Base-by-base conservation (phyloP, 352 stramenopile genomes). In the Peronospora tabacina region DNA sequence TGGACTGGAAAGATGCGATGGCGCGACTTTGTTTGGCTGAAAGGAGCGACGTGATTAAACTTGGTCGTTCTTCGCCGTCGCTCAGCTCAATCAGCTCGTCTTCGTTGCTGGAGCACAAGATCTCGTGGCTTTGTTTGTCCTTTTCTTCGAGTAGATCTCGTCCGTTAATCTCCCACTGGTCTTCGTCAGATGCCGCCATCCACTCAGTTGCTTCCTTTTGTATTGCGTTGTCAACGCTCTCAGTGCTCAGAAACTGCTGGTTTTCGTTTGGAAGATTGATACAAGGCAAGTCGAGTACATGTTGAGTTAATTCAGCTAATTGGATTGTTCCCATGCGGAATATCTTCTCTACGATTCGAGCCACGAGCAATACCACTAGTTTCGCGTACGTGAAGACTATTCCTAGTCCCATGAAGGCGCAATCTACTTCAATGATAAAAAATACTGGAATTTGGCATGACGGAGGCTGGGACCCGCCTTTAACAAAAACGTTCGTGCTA, bases 31-130 rank as follows among this genome's bases (percentile, higher is more conserved):
- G 52, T 15, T 63, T 56, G 0, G 7, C 17, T n/a, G 39, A 22
- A 17, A 36, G 15, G 9, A 64, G 55, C n/a, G 19, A 40, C 3
- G 35, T 17, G 29, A 45, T 54, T 13, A 9, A 36, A 13, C 24
- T 29, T 11, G 46, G 7, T 40, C 10, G 17, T n/a, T 68, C 66
- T 53, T 75, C 66, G 24, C 51, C 58, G 45, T 75, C 66, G 33
- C 66, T 75, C n/a, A 72, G 10, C 33, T 78, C 68, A 12, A 69
- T 44, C 5, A 69, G 32, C 5, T 72, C 62, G 13, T 73, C 66
- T 40, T 73, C 66, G n/a, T 54, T 59, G 20, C 41, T 41, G 13
- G 50, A 59, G 8, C 38, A 37, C 7, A 12, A 47, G 3, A 7
- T 19, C 19, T 46, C 17, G 3, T 13, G 10, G 36, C 44, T 13